These are phyloP conservation scores for Magnolia kwangsiensis DNA, from an alignment of 164 flowering plant species.

Conservation along the genomic window DNA sequence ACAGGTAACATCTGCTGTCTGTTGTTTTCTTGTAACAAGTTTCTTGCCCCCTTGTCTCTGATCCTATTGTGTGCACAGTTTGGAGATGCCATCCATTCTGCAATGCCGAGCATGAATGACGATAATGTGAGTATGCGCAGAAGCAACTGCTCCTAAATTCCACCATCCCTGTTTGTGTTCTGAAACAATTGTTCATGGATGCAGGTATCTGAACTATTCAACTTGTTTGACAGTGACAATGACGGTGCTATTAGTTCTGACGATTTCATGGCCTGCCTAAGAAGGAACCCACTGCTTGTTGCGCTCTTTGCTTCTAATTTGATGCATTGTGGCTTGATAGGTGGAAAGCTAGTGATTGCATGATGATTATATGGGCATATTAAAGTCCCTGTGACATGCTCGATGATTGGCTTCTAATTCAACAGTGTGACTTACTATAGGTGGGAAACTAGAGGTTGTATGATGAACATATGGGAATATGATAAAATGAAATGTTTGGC, in stretches of 20 bases:
- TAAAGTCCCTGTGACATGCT: slow-evolving; percentile 7
- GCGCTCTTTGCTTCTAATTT: slow-evolving; percentile 17
- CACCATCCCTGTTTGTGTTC: not conserved
- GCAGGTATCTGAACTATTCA: slow-evolving; percentile 36
- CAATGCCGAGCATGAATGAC: slow-evolving; percentile 15
- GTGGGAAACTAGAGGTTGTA: not conserved
- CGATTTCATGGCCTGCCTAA: slow-evolving; percentile 35
- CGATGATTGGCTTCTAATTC: not conserved
- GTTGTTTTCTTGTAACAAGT: not conserved
- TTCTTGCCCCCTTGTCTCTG: not conserved
- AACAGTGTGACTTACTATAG: too few species aligned
- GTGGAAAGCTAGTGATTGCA: not conserved
- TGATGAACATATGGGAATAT: not conserved
- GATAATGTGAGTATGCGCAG: slow-evolving; percentile 16
- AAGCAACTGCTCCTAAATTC: not conserved
- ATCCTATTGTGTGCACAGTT: slow-evolving; percentile 13
- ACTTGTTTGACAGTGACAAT: slow-evolving; percentile 35
- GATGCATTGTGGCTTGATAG: slow-evolving; percentile 1
- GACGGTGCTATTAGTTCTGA: slow-evolving; percentile 38
- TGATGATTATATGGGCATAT: not conserved
- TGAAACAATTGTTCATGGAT: not conserved
- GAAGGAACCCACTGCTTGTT: slow-evolving; percentile 24
- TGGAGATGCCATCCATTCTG: slow-evolving; percentile 16
- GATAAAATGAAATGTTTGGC: not conserved
- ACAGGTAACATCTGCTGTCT: not conserved